These are phyloP conservation scores for Plasmodium knowlesi DNA, from an alignment of 169 alveolate species.

Conservation along the genomic window DNA sequence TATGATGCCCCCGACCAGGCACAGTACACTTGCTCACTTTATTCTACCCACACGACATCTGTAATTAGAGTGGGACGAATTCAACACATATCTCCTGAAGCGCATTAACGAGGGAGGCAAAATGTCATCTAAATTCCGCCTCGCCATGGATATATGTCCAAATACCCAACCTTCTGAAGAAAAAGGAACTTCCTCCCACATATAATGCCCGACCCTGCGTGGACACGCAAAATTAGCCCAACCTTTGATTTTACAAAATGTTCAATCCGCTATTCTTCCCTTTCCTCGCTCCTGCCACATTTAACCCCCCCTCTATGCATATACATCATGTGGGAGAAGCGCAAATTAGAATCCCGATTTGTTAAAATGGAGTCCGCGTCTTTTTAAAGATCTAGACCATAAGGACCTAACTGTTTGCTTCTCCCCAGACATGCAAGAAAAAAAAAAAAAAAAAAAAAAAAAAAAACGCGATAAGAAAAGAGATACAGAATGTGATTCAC, in stretches of 20 bases:
- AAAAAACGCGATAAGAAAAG: neutral
- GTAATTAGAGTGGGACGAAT: neutral
- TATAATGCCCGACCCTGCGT: neutral
- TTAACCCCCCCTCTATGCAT: neutral
- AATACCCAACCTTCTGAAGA: neutral
- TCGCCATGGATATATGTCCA: neutral
- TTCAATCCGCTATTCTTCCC: neutral
- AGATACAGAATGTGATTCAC: neutral
- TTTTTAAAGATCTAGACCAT: too few relatives aligned
- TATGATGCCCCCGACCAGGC: neutral
- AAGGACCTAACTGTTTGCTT: neutral
- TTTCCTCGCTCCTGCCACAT: neutral
- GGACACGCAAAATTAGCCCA: neutral
- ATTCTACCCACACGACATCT: neutral
- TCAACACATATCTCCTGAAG: neutral
- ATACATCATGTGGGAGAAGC: neutral
- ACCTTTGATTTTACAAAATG: neutral
- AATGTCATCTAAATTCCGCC: neutral
- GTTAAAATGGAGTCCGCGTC: neutral
- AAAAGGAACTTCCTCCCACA: neutral
- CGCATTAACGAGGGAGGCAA: neutral
- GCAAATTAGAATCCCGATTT: neutral
- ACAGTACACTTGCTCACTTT: neutral
- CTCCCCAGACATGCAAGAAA: neutral
- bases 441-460: too few relatives aligned